phyloP scores from a whole-genome alignment of 192 early-diverging fungal genomes.

The Chytriomyces hyalinus region DNA sequence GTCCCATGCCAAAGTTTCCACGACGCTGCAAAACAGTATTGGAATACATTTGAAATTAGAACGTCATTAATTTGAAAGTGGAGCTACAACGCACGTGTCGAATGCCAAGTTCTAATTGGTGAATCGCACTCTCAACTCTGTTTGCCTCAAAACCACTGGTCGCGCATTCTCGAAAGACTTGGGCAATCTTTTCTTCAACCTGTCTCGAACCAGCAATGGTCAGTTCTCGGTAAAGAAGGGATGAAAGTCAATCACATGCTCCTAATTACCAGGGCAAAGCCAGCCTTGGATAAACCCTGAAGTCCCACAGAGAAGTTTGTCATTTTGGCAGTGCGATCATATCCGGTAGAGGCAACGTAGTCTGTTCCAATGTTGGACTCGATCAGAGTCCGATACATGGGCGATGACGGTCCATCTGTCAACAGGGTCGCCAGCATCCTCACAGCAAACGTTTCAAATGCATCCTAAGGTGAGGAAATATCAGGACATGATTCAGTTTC shows the following conservation, averaged over 20 bases:
- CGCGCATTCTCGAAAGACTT: constrained; percentile 70
- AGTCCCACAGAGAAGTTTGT: constrained; percentile 80
- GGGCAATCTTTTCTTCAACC: constrained; percentile 72
- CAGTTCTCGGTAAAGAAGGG: constrained; percentile 1
- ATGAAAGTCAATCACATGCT: constrained; percentile 12
- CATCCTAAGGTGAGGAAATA: constrained; percentile 60
- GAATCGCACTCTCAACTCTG: constrained; percentile 83
- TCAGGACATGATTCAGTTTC: background rate
- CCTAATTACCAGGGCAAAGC: constrained; percentile 59
- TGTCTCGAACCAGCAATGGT: background rate
- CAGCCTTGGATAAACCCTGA: constrained; percentile 78
- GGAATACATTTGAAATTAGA: constrained; percentile 3
- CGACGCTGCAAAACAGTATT: constrained; percentile 63
- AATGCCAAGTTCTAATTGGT: constrained; percentile 86
- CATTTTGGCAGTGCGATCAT: constrained; percentile 66
- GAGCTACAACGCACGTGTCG: constrained; percentile 69
- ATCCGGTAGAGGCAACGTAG: constrained; percentile 91
- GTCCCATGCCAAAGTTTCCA: constrained; percentile 81
- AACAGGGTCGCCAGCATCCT: constrained; percentile 79
- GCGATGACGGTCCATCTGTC: constrained; percentile 84
- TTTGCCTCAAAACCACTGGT: constrained; percentile 78
- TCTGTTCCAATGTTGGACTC: constrained; percentile 88
- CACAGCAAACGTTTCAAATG: constrained; percentile 84
- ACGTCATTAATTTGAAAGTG: background rate
- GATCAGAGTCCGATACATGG: constrained; percentile 93